Evolutionary conservation across 805 yeast species (phyloP), one percentile per base, ranked within the genome.

Genomic region (Lachancea kluyveri): DNA sequence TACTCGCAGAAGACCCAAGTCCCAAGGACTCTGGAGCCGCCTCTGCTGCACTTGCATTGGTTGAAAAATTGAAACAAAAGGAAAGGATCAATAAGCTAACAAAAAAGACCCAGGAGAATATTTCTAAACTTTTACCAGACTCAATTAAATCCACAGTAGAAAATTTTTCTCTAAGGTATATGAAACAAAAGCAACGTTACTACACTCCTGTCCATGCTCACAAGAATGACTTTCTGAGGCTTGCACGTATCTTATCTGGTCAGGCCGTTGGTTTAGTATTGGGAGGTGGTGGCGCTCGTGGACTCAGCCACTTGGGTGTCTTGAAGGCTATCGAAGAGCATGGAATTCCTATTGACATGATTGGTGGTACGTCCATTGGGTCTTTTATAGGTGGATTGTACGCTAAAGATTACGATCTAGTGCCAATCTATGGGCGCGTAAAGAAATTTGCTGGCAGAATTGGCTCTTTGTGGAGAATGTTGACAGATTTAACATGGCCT

Each of bases 241-340:
- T 90, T 21, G 97, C 98, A 0, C 70, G 98, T 48, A 72, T 92
- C 6, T 60, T 90, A 10, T 83, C 96, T 0, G 95, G 95, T 6
- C 86, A 87, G 52, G 95, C 96, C 0, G 83, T 92, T 24, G 98
- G 97, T 0, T 64, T 92, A 12, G 96, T 90, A 5, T 64, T 90
- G 3, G 98, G 98, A 5, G 98, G 98, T 9, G 98, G 98, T 24
- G 98, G 98, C 25, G 95, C 97, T 0, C 68, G 97, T 45, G 98
- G 98, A 1, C 68, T 90, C 9, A 74, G 95, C 9, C 98, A 90
- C 54, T 67, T 90, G 24, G 98, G 98, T 3, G 79, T 92, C 3
- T 72, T 90, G n/a, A 74, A 77, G 30, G 95, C 96, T 0, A 60
- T 90, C 7, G 97, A 90, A 54, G 94, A 84, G 41, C 76, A 77